Percentiles rank a stretch among this genome's conserved stretches.
Evolutionary conservation across 441 rosid genomes (phyloP).

Genomic region (Erysimum cheiri): DNA sequence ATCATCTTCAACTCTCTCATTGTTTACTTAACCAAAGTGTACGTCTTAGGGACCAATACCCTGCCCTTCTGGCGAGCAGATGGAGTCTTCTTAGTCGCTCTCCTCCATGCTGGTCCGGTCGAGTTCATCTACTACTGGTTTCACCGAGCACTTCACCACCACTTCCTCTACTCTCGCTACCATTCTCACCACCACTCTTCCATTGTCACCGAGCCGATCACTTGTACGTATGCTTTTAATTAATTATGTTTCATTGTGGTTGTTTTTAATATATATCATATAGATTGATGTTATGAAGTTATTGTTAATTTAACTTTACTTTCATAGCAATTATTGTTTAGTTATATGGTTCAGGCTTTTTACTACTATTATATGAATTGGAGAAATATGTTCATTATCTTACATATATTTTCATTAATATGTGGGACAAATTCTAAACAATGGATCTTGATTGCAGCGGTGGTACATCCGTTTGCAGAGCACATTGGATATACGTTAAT

Average conservation of each 20-base stretch:
- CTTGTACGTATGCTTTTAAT: constrained; percentile 49
- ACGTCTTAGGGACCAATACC: constrained; percentile 4
- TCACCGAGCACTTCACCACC: constrained; percentile 63
- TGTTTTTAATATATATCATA: background rate
- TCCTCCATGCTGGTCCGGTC: constrained; percentile 58
- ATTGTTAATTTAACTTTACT: background rate
- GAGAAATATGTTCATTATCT: background rate
- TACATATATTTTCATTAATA: background rate
- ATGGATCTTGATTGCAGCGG: constrained; percentile 38
- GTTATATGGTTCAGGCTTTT: background rate
- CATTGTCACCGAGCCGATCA: constrained; percentile 61
- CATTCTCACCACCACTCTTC: constrained; percentile 70
- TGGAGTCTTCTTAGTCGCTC: constrained; percentile 41
- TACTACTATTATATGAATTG: background rate
- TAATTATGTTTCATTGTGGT: background rate
- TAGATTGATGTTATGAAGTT: background rate
- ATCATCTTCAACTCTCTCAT: constrained; percentile 50
- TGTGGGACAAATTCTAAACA: background rate
- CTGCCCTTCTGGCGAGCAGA: constrained; percentile 54
- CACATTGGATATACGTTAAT: constrained; percentile 52
- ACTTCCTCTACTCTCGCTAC: constrained; percentile 65
- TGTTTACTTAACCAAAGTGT: constrained; percentile 37
- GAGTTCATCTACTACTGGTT: constrained; percentile 69
- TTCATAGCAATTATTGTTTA: background rate
- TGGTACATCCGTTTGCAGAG: constrained; percentile 71